Base-by-base conservation (phyloP, 192 early-diverging fungal species). In the Nowakowskiella sp. region DNA sequence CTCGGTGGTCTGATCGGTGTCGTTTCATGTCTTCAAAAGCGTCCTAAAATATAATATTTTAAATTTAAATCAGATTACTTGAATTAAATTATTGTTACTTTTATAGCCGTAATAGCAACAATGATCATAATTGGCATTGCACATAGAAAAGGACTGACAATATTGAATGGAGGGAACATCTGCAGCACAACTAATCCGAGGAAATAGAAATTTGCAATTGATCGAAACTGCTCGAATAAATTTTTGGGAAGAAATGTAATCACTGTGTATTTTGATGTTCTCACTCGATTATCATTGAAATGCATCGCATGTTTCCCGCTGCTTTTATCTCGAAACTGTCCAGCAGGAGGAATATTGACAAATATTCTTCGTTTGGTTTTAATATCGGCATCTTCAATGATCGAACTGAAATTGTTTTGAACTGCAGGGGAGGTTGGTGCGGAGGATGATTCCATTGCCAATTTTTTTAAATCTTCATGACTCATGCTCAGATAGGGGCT, bases 201-300 rank as follows among this genome's bases (percentile, higher is more conserved):
- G 63, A 99, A 99, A 65, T 94, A 99, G 26, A 96, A 77, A 65
- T 99, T 99, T 42, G 95, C 96, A 4, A 94, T 77, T 31, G 83
- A 80, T 5, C 90, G 85, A 66, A 99, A 99, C 73, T 99, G 94
- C 78, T 97, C 93, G 64, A 89, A 87, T 51, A 99, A 62, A 55
- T 96, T 96, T 63, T 92, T 94, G 16, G 94, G 94, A 10, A 99
- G 64, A 68, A 97, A 99, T 0, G 86, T 85, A 7, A 90, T 44
- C 3, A 86, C 61, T 4, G 89, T 90, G 74, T 99, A 99, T 66
- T 97, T 99, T 19, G 84, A 77, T 0, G 94, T 97, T 31, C 77
- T 68, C 24, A 97, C 79, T 58, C 74, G 66, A 62, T 89, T 89
- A 44, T 28, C 13, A 13, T 39, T 39, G 19, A 39, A 39, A 39